phyloP scores from a whole-genome alignment of 768 basidiomycete genomes.

The Pleurotus tuber-regium region DNA sequence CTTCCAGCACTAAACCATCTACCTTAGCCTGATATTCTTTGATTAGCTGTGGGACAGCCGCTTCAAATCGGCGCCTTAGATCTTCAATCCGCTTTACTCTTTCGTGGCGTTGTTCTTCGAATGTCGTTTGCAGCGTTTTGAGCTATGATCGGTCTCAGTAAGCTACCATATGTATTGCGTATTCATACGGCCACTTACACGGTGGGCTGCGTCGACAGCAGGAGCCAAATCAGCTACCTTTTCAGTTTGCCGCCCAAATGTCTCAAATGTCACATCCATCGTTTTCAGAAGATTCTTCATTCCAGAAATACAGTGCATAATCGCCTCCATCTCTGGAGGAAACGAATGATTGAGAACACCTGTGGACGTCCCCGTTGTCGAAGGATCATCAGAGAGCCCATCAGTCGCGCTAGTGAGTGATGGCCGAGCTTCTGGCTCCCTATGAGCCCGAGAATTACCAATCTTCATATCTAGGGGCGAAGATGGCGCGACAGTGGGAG shows the following conservation, averaged over 20 bases:
- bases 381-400: neutral
- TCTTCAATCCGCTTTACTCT: conserved; percentile 38
- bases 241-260: conserved; percentile 43
- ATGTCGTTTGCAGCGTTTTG: conserved; percentile 30
- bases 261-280: conserved; percentile 42
- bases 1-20: conserved; percentile 29
- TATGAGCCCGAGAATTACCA: neutral
- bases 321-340: neutral
- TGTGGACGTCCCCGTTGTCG: neutral
- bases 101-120: conserved; percentile 35
- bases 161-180: neutral
- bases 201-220: conserved; percentile 40
- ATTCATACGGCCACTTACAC: conserved; percentile 31
- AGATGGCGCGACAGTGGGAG: neutral
- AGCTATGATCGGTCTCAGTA: conserved; percentile 31
- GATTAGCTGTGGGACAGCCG: conserved; percentile 39
- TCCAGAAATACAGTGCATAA: conserved; percentile 1
- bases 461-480: conserved; percentile 6
- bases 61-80: conserved; percentile 31
- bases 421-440: neutral
- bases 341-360: neutral
- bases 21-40: conserved; percentile 35
- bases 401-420: neutral
- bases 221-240: conserved; percentile 41
- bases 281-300: neutral